A percentile compares a stretch with the other conserved stretches of the same genome.
Evolutionary conservation across 176 grass and related monocot species (phyloP).

Genomic region (Zoysia pacifica): DNA sequence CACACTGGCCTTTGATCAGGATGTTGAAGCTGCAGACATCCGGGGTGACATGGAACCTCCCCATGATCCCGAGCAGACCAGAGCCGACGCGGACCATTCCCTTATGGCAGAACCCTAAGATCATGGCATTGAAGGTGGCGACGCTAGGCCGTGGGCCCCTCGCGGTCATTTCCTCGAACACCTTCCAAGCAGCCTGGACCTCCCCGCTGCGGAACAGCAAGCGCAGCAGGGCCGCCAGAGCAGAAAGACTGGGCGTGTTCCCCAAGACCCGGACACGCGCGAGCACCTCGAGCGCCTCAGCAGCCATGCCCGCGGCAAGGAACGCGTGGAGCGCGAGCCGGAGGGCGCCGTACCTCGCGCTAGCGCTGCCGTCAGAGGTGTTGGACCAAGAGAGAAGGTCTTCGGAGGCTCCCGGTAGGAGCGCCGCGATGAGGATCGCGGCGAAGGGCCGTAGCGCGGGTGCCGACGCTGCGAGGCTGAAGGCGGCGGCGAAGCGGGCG

Average conservation of each 20-base stretch:
- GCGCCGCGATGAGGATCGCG: slow-evolving; percentile 47
- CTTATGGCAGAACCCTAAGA: slow-evolving; percentile 72
- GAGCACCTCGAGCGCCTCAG: slow-evolving; percentile 62
- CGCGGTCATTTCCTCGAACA: slow-evolving; percentile 81
- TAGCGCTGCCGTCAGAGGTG: slow-evolving; percentile 1
- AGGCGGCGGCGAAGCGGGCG: slow-evolving; percentile 57
- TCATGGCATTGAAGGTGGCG: slow-evolving; percentile 71
- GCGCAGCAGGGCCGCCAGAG: slow-evolving; percentile 54
- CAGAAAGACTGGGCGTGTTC: slow-evolving; percentile 51
- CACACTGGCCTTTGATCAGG: slow-evolving; percentile 73
- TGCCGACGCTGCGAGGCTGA: slow-evolving; percentile 43
- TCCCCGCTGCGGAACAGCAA: slow-evolving; percentile 59
- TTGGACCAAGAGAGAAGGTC: slow-evolving; percentile 47
- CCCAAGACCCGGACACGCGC: slow-evolving; percentile 34
- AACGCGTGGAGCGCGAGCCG: slow-evolving; percentile 74
- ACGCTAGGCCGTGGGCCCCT: slow-evolving; percentile 57
- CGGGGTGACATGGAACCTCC: slow-evolving; percentile 48
- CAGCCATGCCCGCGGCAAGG: slow-evolving; percentile 55
- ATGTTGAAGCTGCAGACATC: slow-evolving; percentile 80
- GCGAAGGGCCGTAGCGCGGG: slow-evolving; percentile 49
- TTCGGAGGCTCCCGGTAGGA: slow-evolving; percentile 24
- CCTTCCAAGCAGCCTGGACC: slow-evolving; percentile 61
- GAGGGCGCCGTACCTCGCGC: slow-evolving; percentile 42
- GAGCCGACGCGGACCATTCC: slow-evolving; percentile 44
- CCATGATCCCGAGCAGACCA: slow-evolving; percentile 63